Base-by-base conservation (phyloP, 495 filamentous ascomycete species). In the Aspergillus sparsus region DNA sequence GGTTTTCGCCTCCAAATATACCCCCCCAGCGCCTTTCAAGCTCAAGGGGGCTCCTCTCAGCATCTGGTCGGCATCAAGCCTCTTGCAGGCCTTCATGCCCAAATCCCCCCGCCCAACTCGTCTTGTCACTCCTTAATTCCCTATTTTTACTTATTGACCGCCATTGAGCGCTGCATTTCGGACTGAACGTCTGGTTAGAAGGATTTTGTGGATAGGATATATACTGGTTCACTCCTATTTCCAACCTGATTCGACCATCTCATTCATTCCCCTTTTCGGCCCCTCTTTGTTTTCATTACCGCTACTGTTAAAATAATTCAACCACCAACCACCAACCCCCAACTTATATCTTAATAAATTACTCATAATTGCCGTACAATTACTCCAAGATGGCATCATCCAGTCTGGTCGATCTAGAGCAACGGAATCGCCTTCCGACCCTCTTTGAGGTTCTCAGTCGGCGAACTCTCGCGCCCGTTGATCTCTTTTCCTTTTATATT, bases 401-500 rank as follows among this genome's bases (percentile, higher is more conserved):
- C 21, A 66, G 63, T 21, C 63, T 73, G 50, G 54, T 63, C 8
- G 76, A 77, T 31, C 44, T 71, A 57, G 74, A 78, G 70, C 71
- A 74, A 68, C 86, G 94, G 53, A 94, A 96, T 69, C 85, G 94
- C 39, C 83, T 99, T 10, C 94, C 94, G 15, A 97, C 90, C 0
- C 86, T 98, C 41, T 96, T 94, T 70, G 94, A 99, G 71, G 94
- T 98, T 39, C 81, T 99, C 39, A 95, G 91, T 66, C 85, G 95
- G 53, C 85, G 90, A 46, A 99, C 94, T 3, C 81, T 93, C 16
- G 87, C 95, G 46, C 94, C 94, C 0, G 93, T 98, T 39, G 95
- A 98, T 71, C 83, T 99, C 10, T 98, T 94, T 78, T 96, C 93
- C 3, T 98, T 98, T 80, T 98, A 98, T 80, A 98, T 99, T 67